Base-by-base conservation (phyloP, 2,329 filamentous ascomycete species). In the Colletotrichum paranaense region DNA sequence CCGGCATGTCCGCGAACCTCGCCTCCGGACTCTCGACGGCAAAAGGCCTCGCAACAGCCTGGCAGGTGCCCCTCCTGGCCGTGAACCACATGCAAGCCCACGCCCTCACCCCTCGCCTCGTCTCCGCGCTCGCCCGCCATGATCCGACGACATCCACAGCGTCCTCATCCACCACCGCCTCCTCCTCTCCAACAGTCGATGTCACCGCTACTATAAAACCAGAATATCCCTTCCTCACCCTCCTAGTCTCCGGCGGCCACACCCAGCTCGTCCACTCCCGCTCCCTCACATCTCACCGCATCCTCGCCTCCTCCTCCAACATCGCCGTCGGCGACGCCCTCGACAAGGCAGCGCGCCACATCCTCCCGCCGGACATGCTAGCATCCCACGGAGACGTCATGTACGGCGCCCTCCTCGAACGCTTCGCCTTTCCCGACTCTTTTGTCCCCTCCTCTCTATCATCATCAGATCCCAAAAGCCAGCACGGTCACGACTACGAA, bases 11-110 rank as follows among this genome's bases (percentile, higher is more conserved):
- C 35, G 88, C 92, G 5, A 95, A 94, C 78, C 87, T 99, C 35
- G 88, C 91, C 24, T 91, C 92, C 19, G 97, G 97, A 0, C 82
- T 98, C 12, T 92, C 95, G 79, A 92, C 92, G 26, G 97, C 95
- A 22, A 98, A 98, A 82, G 97, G 95, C 0, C 88, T 98, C 24
- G 91, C 95, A 0, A 87, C 94, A 24, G 95, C 94, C 49, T 97
- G 94, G 94, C 88, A 91, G 75, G 88, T 95, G 49, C 95, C 96
- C 3, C 85, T 98, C 38, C 82, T 98, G 1, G 97, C 92, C 0
- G 94, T 98, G 1, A 94, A 99, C 81, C 97, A 99, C 82, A 98
- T 99, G 97, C 95, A 98, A 81, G 97, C 95, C 12, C 97, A 99
- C 82, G 93, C 97, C 22, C 85, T 99, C 75, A 98, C 97, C 22